Conservation (phyloP, 192 early-diverging fungal species). For the Entomortierella parvispora region DNA sequence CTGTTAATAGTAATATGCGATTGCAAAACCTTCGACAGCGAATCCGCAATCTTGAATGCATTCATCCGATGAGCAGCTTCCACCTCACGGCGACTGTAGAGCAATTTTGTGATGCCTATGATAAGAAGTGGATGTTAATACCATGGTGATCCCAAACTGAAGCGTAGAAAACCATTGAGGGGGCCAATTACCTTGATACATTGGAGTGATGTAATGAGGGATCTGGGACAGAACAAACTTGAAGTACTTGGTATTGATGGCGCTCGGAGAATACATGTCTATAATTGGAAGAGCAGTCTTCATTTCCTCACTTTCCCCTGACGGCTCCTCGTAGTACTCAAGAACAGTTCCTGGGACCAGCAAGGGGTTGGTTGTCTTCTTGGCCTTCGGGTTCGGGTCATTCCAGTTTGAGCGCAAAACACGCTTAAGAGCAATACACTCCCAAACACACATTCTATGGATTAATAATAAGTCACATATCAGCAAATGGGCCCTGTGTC, state of each 20-base stretch:
- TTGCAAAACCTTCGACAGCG: constrained; percentile 62
- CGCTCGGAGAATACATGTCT: constrained; percentile 66
- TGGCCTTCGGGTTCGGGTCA: constrained; percentile 53
- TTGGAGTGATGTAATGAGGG: constrained; percentile 65
- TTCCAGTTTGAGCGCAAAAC: constrained; percentile 78
- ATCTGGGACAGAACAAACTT: constrained; percentile 74
- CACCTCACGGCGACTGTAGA: constrained; percentile 64
- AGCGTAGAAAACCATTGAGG: no score
- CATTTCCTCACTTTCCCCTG: constrained; percentile 28
- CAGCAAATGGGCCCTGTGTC: not conserved
- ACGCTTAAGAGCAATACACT: constrained; percentile 67
- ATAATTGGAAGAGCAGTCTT: constrained; percentile 24
- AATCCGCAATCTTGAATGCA: constrained; percentile 68
- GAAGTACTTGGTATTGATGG: constrained; percentile 73
- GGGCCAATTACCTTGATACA: constrained; percentile 72
- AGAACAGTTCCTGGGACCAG: constrained; percentile 45
- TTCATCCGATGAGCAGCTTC: constrained; percentile 58
- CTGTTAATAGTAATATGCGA: constrained; percentile 62
- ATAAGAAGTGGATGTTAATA: no score
- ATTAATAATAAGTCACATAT: not conserved
- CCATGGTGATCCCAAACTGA: no score
- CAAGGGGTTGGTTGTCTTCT: constrained; percentile 31
- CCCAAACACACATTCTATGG: constrained; percentile 67
- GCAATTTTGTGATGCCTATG: constrained; percentile 68
- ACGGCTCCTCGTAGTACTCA: constrained; percentile 26